phyloP scores from a whole-genome alignment of 2,329 filamentous ascomycete genomes.

The Aspergillus tanneri region DNA sequence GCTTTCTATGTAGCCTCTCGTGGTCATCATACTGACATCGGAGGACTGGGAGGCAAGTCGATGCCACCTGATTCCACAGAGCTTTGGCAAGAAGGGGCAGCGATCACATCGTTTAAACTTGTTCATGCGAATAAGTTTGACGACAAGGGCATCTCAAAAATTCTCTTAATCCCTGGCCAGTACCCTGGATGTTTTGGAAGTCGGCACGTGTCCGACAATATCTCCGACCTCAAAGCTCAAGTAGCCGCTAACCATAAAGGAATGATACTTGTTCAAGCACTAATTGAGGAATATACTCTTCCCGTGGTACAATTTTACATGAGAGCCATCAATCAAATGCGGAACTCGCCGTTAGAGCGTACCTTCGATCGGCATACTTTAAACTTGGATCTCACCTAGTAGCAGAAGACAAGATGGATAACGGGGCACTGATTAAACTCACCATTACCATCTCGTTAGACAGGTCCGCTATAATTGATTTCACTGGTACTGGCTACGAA shows the following conservation, averaged over 20 bases:
- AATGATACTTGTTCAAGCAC: slow-evolving; percentile 32
- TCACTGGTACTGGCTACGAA: slow-evolving; percentile 73
- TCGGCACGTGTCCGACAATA: slow-evolving; percentile 54
- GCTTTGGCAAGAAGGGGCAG: slow-evolving; percentile 42
- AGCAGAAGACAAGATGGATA: slow-evolving; percentile 79
- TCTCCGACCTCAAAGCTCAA: slow-evolving; percentile 48
- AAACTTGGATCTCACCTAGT: slow-evolving; percentile 25
- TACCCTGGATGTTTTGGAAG: slow-evolving; percentile 73
- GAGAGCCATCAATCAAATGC: slow-evolving; percentile 65
- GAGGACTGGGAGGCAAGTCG: slow-evolving; percentile 58
- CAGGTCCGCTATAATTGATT: slow-evolving; percentile 72
- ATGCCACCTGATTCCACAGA: slow-evolving; percentile 41
- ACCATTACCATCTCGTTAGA: slow-evolving; percentile 68
- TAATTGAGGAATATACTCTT: slow-evolving; percentile 38
- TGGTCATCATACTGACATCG: slow-evolving; percentile 67
- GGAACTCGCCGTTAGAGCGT: slow-evolving; percentile 62
- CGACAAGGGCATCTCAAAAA: slow-evolving; percentile 45
- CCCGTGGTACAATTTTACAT: slow-evolving; percentile 43
- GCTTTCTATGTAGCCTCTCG: slow-evolving; percentile 74
- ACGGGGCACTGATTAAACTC: slow-evolving; percentile 73
- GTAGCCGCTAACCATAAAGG: slow-evolving; percentile 48
- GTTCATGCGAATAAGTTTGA: slow-evolving; percentile 37
- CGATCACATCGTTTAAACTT: slow-evolving; percentile 33
- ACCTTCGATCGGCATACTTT: slow-evolving; percentile 31
- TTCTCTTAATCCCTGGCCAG: slow-evolving; percentile 47